Evolutionary conservation across 345 rosid species (phyloP).

Genomic region (Aethionema arabicum): DNA sequence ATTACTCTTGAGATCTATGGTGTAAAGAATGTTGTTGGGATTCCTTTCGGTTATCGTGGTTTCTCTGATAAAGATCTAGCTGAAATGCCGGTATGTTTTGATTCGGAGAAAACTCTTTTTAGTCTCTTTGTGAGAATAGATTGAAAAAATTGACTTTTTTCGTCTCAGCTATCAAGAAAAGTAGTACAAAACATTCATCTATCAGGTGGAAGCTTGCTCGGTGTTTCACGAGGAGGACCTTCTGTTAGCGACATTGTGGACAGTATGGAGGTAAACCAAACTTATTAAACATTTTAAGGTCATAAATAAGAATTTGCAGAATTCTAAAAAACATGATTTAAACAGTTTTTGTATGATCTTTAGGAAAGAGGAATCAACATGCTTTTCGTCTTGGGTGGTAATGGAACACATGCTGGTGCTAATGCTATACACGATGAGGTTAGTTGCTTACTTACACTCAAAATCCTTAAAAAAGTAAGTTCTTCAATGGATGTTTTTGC

Average conservation of each 20-base stretch:
- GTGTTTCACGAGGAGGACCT: constrained; percentile 59
- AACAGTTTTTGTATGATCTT: constrained; percentile 19
- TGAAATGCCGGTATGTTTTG: constrained; percentile 69
- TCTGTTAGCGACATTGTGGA: constrained; percentile 56
- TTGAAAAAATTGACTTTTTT: neutral
- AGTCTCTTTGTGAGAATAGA: neutral
- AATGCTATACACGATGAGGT: constrained; percentile 98
- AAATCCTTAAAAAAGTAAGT: neutral
- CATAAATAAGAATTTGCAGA: constrained; percentile 26
- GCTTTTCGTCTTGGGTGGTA: constrained; percentile 97
- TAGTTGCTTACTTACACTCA: neutral
- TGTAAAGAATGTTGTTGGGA: constrained; percentile 88
- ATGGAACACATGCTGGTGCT: constrained; percentile 99
- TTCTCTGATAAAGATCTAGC: constrained; percentile 65
- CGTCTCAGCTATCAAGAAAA: constrained; percentile 74
- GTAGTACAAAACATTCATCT: constrained; percentile 97
- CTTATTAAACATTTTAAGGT: no score
- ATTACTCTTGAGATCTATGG: constrained; percentile 96
- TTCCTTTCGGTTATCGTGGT: constrained; percentile 95
- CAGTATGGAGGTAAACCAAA: constrained; percentile 54
- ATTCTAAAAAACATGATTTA: neutral
- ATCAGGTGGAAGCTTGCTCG: constrained; percentile 96
- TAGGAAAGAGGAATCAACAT: constrained; percentile 98
- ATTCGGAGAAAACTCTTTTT: neutral
- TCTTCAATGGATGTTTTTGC: neutral